These are phyloP conservation scores for Dipodascus geniculatus DNA, from an alignment of 805 yeast genomes.

Conservation along the genomic window DNA sequence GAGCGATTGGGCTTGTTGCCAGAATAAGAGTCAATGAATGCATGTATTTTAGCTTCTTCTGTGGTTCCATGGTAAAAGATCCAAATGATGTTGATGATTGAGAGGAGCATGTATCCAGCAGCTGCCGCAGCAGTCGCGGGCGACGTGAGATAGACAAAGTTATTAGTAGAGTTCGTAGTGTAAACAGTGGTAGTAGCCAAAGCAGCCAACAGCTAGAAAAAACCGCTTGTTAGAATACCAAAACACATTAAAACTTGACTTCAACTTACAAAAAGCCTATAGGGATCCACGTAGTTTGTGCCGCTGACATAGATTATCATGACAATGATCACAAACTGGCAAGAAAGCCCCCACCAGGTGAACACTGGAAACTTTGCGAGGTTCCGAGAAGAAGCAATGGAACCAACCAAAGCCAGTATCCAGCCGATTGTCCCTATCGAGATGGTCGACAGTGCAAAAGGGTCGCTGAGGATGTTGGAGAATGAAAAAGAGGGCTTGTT, in stretches of 20 bases:
- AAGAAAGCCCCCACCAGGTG: slow-evolving; percentile 95
- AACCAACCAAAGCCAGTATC: slow-evolving; percentile 83
- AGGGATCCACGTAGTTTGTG: slow-evolving; percentile 53
- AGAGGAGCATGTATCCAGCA: slow-evolving; percentile 78
- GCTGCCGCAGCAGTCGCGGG: slow-evolving; percentile 74
- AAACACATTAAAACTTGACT: not conserved
- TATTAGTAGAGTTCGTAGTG: slow-evolving; percentile 73
- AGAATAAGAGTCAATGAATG: slow-evolving; percentile 75
- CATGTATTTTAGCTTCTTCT: slow-evolving; percentile 75
- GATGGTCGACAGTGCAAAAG: slow-evolving; percentile 76
- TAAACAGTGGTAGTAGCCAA: slow-evolving; percentile 69
- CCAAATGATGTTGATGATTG: slow-evolving; percentile 79
- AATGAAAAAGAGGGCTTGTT: slow-evolving; percentile 3
- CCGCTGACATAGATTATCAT: slow-evolving; percentile 42
- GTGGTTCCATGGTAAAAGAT: slow-evolving; percentile 83
- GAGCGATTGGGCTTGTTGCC: slow-evolving; percentile 23
- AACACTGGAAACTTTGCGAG: slow-evolving; percentile 54
- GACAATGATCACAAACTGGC: slow-evolving; percentile 50
- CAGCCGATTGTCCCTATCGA: slow-evolving; percentile 67
- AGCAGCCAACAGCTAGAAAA: slow-evolving; percentile 37
- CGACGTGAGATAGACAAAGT: slow-evolving; percentile 55
- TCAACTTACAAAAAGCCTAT: slow-evolving; percentile 36
- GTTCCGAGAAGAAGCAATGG: slow-evolving; percentile 42
- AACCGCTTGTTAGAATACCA: not conserved
- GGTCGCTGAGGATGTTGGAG: slow-evolving; percentile 56